Conservation (phyloP, 2,329 filamentous ascomycete species). For the Epicoccum nigrum region DNA sequence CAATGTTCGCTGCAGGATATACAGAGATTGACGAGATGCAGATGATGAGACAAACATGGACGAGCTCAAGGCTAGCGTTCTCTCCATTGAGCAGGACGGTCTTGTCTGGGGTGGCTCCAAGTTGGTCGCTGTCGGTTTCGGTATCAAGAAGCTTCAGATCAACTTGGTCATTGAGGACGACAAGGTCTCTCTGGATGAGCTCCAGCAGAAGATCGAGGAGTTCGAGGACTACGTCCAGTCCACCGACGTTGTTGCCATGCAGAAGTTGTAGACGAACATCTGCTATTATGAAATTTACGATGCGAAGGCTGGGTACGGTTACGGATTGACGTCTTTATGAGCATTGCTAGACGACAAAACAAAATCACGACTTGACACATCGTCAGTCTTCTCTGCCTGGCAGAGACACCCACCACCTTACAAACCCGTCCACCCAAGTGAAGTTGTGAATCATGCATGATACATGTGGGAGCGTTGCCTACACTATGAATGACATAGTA, state of each 20-base stretch:
- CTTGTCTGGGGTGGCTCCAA: slow-evolving; percentile 95
- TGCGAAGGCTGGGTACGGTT: slow-evolving; percentile 28
- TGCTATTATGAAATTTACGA: slow-evolving; percentile 31
- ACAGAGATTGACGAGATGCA: slow-evolving; percentile 40
- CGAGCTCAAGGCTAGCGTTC: slow-evolving; percentile 79
- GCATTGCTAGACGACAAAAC: slow-evolving; percentile 38
- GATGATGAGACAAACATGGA: slow-evolving; percentile 95
- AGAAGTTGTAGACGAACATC: slow-evolving; percentile 47
- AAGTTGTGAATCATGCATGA: not conserved
- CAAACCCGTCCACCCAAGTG: not conserved
- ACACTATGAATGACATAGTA: no score
- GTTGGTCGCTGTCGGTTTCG: slow-evolving; percentile 89
- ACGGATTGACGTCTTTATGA: slow-evolving; percentile 45
- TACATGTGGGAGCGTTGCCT: not conserved
- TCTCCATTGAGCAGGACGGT: slow-evolving; percentile 86
- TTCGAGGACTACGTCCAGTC: slow-evolving; percentile 97
- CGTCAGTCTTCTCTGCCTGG: slow-evolving; percentile 25
- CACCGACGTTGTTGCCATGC: slow-evolving; percentile 75
- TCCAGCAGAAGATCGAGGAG: slow-evolving; percentile 83
- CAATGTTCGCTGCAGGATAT: not conserved
- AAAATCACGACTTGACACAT: slow-evolving; percentile 32
- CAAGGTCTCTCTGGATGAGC: slow-evolving; percentile 85
- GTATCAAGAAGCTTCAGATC: slow-evolving; percentile 99
- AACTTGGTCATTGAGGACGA: slow-evolving; percentile 98
- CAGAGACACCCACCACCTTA: slow-evolving; percentile 15